These are phyloP conservation scores for Lasiodiplodia theobromae DNA, from an alignment of 2,329 filamentous ascomycete species.

Conservation along the genomic window DNA sequence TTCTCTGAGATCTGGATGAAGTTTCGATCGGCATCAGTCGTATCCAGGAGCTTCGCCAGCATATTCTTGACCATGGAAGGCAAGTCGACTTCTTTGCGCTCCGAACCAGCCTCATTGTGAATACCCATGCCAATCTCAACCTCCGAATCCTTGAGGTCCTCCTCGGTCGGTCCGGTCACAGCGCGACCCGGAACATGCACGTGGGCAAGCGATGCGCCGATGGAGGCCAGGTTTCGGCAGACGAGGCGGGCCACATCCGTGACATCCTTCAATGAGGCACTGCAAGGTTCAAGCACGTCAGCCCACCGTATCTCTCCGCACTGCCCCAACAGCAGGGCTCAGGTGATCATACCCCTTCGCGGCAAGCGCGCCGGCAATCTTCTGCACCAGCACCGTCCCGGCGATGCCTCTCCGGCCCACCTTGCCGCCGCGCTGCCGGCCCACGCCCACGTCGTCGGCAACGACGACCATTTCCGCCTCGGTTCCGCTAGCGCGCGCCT, in stretches of 20 bases:
- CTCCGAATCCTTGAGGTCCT: conserved; percentile 66
- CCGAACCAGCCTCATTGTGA: conserved; percentile 57
- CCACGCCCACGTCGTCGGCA: conserved; percentile 90
- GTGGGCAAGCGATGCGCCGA: conserved; percentile 85
- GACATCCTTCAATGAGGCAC: conserved; percentile 70
- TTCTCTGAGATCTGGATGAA: conserved; percentile 69
- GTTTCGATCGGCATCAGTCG: conserved; percentile 70
- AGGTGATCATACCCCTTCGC: conserved; percentile 64
- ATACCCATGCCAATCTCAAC: conserved; percentile 78
- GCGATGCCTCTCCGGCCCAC: conserved; percentile 91
- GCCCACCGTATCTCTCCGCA: background rate
- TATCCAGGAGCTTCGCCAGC: conserved; percentile 65
- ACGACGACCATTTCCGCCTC: conserved; percentile 89
- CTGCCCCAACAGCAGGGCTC: background rate
- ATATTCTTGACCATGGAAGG: conserved; percentile 62
- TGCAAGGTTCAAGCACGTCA: conserved; percentile 31
- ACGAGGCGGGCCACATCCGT: conserved; percentile 73
- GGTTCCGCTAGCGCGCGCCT: conserved; percentile 80
- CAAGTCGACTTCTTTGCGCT: conserved; percentile 52
- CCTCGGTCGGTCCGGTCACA: conserved; percentile 58
- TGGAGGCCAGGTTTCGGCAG: conserved; percentile 79
- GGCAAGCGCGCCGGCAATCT: conserved; percentile 85
- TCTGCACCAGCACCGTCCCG: conserved; percentile 89
- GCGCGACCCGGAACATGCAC: conserved; percentile 90
- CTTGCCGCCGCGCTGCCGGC: conserved; percentile 81